phyloP scores from a whole-genome alignment of 2,329 filamentous ascomycete genomes.

The Pseudogymnoascus sp. region DNA sequence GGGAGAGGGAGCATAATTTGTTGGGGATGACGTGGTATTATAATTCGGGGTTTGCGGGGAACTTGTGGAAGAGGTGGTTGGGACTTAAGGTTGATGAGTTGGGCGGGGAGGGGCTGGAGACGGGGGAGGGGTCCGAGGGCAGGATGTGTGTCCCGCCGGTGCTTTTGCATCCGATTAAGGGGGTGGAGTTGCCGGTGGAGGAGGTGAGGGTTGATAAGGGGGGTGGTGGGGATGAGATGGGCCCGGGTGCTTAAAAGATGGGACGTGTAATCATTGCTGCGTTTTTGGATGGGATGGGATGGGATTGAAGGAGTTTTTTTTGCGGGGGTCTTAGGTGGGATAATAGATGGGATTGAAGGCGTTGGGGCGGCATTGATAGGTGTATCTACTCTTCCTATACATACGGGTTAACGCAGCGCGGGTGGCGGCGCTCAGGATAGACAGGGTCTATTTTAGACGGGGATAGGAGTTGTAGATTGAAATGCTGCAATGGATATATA shows the following conservation, averaged over 20 bases:
- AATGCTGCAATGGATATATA: background rate
- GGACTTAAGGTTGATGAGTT: slow-evolving; percentile 73
- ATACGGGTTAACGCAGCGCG: background rate
- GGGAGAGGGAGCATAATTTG: slow-evolving; percentile 84
- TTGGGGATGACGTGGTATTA: slow-evolving; percentile 87
- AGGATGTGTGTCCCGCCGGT: slow-evolving; percentile 88
- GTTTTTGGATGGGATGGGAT: background rate
- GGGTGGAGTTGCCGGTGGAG: slow-evolving; percentile 46
- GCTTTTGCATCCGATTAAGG: slow-evolving; percentile 82
- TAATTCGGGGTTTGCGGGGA: slow-evolving; percentile 71
- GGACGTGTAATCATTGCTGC: background rate
- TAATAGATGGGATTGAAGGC: background rate
- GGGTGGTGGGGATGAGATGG: slow-evolving; percentile 19
- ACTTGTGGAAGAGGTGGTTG: slow-evolving; percentile 79
- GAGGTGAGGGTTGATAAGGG: slow-evolving; percentile 15
- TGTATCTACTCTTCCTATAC: background rate
- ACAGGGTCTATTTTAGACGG: background rate
- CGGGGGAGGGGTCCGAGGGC: slow-evolving; percentile 54
- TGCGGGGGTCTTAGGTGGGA: background rate
- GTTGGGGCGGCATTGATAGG: background rate
- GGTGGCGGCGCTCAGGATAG: background rate
- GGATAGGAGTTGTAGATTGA: background rate
- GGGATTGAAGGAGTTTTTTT: background rate
- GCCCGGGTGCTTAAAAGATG: slow-evolving; percentile 24
- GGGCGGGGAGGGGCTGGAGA: slow-evolving; percentile 63